Evolutionary conservation across 768 basidiomycete species (phyloP).

Genomic region (Mycena sanguinolenta): DNA sequence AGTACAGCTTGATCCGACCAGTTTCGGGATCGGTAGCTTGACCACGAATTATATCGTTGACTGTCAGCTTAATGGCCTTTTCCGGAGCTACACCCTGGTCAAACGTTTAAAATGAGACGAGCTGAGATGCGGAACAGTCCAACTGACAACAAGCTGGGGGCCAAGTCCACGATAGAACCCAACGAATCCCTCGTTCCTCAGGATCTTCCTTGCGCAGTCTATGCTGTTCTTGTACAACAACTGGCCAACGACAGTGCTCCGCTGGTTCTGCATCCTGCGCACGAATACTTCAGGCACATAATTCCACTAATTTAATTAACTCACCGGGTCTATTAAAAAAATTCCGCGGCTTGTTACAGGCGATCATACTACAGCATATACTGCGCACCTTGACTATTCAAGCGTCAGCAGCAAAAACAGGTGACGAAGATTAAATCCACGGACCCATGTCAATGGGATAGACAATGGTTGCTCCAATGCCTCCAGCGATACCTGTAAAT

Average conservation of each 20-base stretch:
- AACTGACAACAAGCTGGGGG: constrained; percentile 88
- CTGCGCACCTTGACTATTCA: constrained; percentile 78
- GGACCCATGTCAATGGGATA: constrained; percentile 95
- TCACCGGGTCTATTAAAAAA: constrained; percentile 71
- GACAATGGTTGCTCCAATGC: constrained; percentile 96
- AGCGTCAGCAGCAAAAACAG: constrained; percentile 29
- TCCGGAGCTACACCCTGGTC: constrained; percentile 94
- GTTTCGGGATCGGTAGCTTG: constrained; percentile 94
- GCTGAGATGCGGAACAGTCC: neutral
- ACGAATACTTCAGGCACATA: neutral
- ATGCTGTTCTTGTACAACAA: constrained; percentile 96
- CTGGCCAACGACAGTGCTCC: constrained; percentile 96
- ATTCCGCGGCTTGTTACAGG: constrained; percentile 8
- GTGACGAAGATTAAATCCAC: constrained; percentile 43
- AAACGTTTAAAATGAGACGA: constrained; percentile 3
- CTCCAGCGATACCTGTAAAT: constrained; percentile 86
- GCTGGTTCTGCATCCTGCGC: constrained; percentile 94
- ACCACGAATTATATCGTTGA: constrained; percentile 91
- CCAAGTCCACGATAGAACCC: constrained; percentile 99
- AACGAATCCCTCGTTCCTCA: constrained; percentile 91
- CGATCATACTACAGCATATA: constrained; percentile 4
- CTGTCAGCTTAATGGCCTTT: constrained; percentile 97
- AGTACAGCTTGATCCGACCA: constrained; percentile 89
- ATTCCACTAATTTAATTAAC: neutral
- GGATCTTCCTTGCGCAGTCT: constrained; percentile 94